Evolutionary conservation across 805 yeast species (phyloP), one percentile per base, ranked within the genome.

Genomic region (Candida nonsorbophila): DNA sequence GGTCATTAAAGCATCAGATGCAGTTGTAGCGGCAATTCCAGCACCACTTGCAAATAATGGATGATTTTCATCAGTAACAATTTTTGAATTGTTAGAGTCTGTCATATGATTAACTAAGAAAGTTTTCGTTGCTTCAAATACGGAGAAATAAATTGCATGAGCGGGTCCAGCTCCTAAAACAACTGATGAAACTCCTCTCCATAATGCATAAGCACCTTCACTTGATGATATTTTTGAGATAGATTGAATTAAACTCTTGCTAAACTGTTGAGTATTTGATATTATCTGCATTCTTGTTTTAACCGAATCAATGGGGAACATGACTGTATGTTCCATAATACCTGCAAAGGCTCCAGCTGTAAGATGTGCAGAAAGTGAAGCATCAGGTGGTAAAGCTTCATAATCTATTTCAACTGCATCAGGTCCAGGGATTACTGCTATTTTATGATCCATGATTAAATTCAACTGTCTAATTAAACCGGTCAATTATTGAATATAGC

Each of bases 141-240:
- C 94, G n/a, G 88, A 79, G 53, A 87, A 90, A 58, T 92, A 90
- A 5, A 92, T 82, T 3, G 97, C 97, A 61, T 90, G 98, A 3
- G 97, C 97, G 3, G 98, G 98, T 5, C 98, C 98, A n/a, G 98
- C 97, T 21, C 98, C 98, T 37, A 90, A 51, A 3, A 87, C 79
- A 36, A 92, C 94, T 1, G 95, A 83, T 14, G 86, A 79, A 11
- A 90, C 84, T 32, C 98, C 98, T 49, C 94, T 71, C 95, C 97
- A 90, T 16, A 92, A 69, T 1, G 95, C 84, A 29, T 74, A 50
- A 5, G 90, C 82, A 2, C 98, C 98, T 55, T 90, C 97, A 11
- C 81, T 68, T 10, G 94, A 72, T n/a, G 84, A 70, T 33, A 92
- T 87, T 44, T 72, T 71, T 14, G 86, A 66, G 25, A 86, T 77